These are phyloP conservation scores for Manihot esculenta DNA, from an alignment of 441 rosid species.

Conservation along the genomic window DNA sequence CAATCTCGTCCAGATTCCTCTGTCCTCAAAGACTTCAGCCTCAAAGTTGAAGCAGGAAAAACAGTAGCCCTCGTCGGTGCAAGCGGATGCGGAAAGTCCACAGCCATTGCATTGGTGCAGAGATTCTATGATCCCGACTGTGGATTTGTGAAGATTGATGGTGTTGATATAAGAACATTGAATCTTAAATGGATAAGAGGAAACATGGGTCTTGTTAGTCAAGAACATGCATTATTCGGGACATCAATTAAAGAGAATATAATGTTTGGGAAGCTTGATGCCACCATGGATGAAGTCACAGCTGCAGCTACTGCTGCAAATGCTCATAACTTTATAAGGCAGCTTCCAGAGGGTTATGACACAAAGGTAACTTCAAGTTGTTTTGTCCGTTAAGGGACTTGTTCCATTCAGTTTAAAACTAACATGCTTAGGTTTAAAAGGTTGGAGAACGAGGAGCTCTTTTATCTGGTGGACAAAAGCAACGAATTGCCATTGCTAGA, in stretches of 20 bases:
- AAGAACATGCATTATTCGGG: constrained; percentile 86
- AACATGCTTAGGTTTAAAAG: constrained; percentile 29
- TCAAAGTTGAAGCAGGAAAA: constrained; percentile 62
- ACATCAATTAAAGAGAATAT: constrained; percentile 74
- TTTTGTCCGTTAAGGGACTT: too few species aligned
- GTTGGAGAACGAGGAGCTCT: constrained; percentile 83
- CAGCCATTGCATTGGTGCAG: constrained; percentile 68
- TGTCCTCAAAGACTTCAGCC: constrained; percentile 60
- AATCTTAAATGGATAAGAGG: constrained; percentile 77
- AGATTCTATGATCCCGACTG: constrained; percentile 64
- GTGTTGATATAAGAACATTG: constrained; percentile 56
- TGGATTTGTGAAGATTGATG: constrained; percentile 65
- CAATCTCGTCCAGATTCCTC: constrained; percentile 68
- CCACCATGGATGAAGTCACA: constrained; percentile 74
- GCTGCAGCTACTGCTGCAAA: constrained; percentile 77
- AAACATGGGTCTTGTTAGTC: constrained; percentile 86
- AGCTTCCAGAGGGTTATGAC: constrained; percentile 81
- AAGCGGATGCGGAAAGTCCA: constrained; percentile 91
- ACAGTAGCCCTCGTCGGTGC: constrained; percentile 88
- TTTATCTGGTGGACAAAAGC: constrained; percentile 92
- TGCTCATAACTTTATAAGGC: constrained; percentile 77
- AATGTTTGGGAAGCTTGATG: constrained; percentile 78
- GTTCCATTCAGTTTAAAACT: not conserved
- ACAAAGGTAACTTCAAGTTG: constrained; percentile 48
- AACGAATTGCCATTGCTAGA: constrained; percentile 83